A percentile compares a stretch with the other conserved stretches of the same genome.
These are phyloP conservation scores for Stygiomarasmius scandens DNA, from an alignment of 1,284 basidiomycete species.

Conservation along the genomic window DNA sequence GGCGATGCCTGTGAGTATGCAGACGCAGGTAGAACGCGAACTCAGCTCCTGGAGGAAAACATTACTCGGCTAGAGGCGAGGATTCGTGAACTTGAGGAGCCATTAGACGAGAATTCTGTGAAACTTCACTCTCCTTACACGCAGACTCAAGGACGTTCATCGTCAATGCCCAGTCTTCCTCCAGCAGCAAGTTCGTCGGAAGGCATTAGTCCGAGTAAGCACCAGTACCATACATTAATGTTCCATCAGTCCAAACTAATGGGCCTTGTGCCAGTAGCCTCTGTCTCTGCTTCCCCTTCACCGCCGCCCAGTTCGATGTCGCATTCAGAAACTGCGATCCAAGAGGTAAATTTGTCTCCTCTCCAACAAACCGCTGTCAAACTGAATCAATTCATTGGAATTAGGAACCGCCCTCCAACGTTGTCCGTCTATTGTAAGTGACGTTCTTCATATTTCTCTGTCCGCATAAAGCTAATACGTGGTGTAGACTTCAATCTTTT, in stretches of 20 bases:
- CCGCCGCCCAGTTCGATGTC: neutral
- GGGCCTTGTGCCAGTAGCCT: neutral
- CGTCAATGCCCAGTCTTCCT: neutral
- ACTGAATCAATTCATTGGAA: neutral
- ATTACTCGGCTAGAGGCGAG: conserved; percentile 38
- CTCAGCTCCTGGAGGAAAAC: conserved; percentile 39
- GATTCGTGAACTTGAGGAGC: conserved; percentile 35
- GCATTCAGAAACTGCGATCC: neutral
- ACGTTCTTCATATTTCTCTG: neutral
- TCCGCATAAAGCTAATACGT: neutral
- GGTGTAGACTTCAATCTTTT: conserved; percentile 26
- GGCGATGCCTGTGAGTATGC: conserved; percentile 44
- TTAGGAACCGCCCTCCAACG: conserved; percentile 8
- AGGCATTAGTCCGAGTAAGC: conserved; percentile 1
- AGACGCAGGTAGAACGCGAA: conserved; percentile 33
- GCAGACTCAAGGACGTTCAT: neutral
- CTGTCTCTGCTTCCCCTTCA: neutral
- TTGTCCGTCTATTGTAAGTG: conserved; percentile 10
- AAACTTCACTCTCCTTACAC: conserved; percentile 17
- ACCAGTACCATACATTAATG: neutral
- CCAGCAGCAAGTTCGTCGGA: neutral
- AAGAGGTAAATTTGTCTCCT: conserved; percentile 3
- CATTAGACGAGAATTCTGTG: conserved; percentile 15
- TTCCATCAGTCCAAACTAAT: neutral
- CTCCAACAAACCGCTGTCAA: neutral